phyloP scores from a whole-genome alignment of 805 yeast genomes.

The Isabelozyma pseudorhagii region DNA sequence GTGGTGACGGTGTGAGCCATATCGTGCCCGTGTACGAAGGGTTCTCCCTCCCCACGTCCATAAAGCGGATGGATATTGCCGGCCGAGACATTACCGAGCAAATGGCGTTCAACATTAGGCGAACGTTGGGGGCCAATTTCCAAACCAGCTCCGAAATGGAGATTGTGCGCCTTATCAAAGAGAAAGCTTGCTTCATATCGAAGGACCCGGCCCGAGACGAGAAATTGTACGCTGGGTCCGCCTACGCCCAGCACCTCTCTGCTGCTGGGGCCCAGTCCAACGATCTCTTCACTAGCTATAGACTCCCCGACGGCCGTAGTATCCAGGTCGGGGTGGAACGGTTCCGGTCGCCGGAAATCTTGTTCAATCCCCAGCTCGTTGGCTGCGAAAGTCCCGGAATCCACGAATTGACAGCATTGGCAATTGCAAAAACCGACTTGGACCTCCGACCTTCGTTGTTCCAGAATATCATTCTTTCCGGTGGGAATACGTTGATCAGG shows the following conservation, averaged over 20 bases:
- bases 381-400: slow-evolving; percentile 76
- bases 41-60: slow-evolving; percentile 69
- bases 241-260: slow-evolving; percentile 6
- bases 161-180: slow-evolving; percentile 75
- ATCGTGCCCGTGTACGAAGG: slow-evolving; percentile 91
- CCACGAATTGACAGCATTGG: slow-evolving; percentile 59
- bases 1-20: slow-evolving; percentile 92
- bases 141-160: slow-evolving; percentile 78
- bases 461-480: slow-evolving; percentile 73
- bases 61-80: slow-evolving; percentile 74
- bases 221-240: slow-evolving; percentile 31
- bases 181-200: slow-evolving; percentile 65
- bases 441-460: slow-evolving; percentile 71
- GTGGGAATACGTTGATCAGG: slow-evolving; percentile 74
- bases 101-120: slow-evolving; percentile 64
- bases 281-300: slow-evolving; percentile 40
- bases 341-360: slow-evolving; percentile 74
- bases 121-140: slow-evolving; percentile 58
- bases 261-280: slow-evolving; percentile 5
- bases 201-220: slow-evolving; percentile 57
- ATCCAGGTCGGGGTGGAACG: slow-evolving; percentile 65
- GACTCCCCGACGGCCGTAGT: slow-evolving; percentile 81
- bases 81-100: slow-evolving; percentile 84
- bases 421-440: slow-evolving; percentile 69
- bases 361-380: slow-evolving; percentile 73